These are phyloP conservation scores for Furcasterigmium furcatum DNA, from an alignment of 2,329 filamentous ascomycete genomes.

Conservation along the genomic window DNA sequence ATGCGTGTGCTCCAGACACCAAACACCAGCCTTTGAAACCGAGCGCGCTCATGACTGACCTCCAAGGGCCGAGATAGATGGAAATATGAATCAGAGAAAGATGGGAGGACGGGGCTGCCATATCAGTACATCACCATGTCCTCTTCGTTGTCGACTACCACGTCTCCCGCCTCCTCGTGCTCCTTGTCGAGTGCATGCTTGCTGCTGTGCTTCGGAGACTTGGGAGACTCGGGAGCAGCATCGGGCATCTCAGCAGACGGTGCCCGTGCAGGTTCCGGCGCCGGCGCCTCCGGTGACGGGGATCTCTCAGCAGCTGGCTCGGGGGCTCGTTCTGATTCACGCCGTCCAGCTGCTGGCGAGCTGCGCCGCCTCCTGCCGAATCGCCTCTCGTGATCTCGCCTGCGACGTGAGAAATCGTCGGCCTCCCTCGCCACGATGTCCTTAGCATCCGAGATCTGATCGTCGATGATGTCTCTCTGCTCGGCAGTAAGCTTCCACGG, in stretches of 20 bases:
- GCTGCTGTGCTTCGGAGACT: constrained; percentile 18
- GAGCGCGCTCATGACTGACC: too few species aligned
- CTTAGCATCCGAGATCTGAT: constrained; percentile 66
- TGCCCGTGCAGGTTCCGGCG: not conserved
- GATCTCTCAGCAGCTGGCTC: constrained; percentile 19
- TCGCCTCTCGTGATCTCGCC: constrained; percentile 30
- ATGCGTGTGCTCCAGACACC: too few species aligned
- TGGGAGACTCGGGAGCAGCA: constrained; percentile 28
- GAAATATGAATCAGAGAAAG: too few species aligned
- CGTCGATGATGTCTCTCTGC: constrained; percentile 68
- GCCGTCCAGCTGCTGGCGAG: constrained; percentile 3
- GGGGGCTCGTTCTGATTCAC: constrained; percentile 30
- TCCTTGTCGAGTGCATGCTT: constrained; percentile 34
- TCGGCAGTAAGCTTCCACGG: constrained; percentile 72
- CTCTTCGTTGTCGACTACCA: constrained; percentile 81
- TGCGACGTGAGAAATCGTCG: constrained; percentile 55
- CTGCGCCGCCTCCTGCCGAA: constrained; percentile 17
- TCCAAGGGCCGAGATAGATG: not conserved
- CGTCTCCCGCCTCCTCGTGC: constrained; percentile 68
- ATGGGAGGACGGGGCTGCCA: not conserved
- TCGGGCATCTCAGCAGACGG: not conserved
- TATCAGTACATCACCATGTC: constrained; percentile 85
- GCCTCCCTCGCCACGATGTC: constrained; percentile 61
- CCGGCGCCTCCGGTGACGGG: constrained; percentile 21
- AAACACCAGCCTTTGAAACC: too few species aligned